Conservation (phyloP, 331 rosid genomes). For the Malus hybrid region DNA sequence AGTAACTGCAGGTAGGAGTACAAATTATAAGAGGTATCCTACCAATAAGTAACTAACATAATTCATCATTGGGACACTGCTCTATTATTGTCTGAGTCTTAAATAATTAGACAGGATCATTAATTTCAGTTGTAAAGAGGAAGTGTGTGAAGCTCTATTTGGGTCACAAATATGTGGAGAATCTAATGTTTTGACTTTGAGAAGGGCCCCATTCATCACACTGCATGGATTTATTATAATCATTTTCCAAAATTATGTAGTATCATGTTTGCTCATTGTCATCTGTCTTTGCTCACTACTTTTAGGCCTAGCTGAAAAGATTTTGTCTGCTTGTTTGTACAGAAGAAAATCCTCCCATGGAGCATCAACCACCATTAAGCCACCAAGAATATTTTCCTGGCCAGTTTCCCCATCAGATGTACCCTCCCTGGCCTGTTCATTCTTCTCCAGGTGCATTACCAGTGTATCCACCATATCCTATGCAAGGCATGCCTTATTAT, state of each 20-base stretch:
- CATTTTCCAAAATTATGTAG: too few relatives aligned
- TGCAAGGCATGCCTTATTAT: constrained; percentile 96
- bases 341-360: constrained; percentile 58
- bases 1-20: constrained; percentile 49
- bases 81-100: not conserved
- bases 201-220: not conserved
- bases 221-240: not conserved
- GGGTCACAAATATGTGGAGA: too few relatives aligned
- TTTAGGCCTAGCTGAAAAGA: constrained; percentile 1
- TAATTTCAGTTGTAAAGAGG: not conserved
- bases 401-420: constrained; percentile 81
- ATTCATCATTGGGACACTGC: too few relatives aligned
- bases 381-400: constrained; percentile 74
- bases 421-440: constrained; percentile 92
- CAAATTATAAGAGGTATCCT: constrained; percentile 2
- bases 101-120: not conserved
- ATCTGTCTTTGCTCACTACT: not conserved
- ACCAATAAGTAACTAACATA: not conserved
- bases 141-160: too few relatives aligned
- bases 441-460: constrained; percentile 79
- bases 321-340: constrained; percentile 24
- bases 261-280: too few relatives aligned
- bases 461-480: constrained; percentile 69
- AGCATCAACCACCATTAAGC: constrained; percentile 49
- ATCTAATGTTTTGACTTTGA: not conserved